phyloP scores from a whole-genome alignment of 495 filamentous ascomycete genomes.

The Annulohypoxylon bovei region DNA sequence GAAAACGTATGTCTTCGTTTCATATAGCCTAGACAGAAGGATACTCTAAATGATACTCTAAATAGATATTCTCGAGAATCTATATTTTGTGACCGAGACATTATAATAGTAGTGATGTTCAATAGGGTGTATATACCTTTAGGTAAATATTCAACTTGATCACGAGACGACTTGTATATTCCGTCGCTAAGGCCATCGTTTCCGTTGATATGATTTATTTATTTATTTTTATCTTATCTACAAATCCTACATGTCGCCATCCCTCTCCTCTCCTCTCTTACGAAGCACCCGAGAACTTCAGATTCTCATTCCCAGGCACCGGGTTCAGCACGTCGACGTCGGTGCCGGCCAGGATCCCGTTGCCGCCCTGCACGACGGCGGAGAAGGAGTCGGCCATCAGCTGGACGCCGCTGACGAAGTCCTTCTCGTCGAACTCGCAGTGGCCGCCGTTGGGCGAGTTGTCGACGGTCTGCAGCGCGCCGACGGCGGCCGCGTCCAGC shows the following conservation, averaged over 20 bases:
- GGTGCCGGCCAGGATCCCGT: conserved; percentile 56
- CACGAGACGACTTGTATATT: neutral
- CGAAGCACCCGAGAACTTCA: conserved; percentile 47
- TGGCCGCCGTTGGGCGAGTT: conserved; percentile 59
- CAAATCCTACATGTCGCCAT: neutral
- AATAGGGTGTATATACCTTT: too few relatives aligned
- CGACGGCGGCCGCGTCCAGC: conserved; percentile 49
- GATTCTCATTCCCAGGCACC: conserved; percentile 56
- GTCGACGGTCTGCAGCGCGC: conserved; percentile 58
- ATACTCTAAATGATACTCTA: too few relatives aligned
- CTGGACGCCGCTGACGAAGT: conserved; percentile 60
- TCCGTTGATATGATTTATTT: neutral
- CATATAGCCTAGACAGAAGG: too few relatives aligned
- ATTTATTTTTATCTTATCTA: neutral
- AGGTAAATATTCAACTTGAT: too few relatives aligned
- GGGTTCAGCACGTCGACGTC: conserved; percentile 54
- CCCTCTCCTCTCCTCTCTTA: neutral
- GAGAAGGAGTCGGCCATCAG: conserved; percentile 57
- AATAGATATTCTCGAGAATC: too few relatives aligned
- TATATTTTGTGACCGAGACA: too few relatives aligned
- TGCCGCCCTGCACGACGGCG: conserved; percentile 56
- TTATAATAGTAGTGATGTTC: too few relatives aligned
- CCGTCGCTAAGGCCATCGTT: neutral
- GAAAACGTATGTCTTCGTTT: neutral
- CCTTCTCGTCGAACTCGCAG: conserved; percentile 61